Conservation (phyloP, 2,329 filamentous ascomycete species). For the Ophiostoma angusticollis region DNA sequence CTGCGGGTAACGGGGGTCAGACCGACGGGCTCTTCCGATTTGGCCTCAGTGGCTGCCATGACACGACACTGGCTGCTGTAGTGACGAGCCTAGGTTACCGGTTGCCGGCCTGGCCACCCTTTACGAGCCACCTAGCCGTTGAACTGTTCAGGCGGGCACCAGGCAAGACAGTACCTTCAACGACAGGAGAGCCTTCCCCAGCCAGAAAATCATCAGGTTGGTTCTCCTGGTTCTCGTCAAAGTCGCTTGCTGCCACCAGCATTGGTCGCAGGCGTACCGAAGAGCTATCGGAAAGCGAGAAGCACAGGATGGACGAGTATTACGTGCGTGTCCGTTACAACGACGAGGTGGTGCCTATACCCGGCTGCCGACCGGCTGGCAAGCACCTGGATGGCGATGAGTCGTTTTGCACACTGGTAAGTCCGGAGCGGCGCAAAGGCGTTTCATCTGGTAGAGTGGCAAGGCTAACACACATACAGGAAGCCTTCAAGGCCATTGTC, state of each 20-base stretch:
- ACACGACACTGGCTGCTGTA: slow-evolving; percentile 77
- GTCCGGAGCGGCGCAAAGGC: slow-evolving; percentile 16
- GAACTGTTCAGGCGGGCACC: slow-evolving; percentile 61
- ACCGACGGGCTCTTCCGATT: slow-evolving; percentile 50
- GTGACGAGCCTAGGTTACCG: slow-evolving; percentile 70
- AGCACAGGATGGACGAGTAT: slow-evolving; percentile 53
- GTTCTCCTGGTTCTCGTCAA: slow-evolving; percentile 19
- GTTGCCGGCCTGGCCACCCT: slow-evolving; percentile 70
- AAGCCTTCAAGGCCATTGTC: slow-evolving; percentile 83
- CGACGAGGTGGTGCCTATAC: slow-evolving; percentile 66
- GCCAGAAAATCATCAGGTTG: slow-evolving; percentile 17
- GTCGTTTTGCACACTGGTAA: slow-evolving; percentile 77
- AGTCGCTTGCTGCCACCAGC: slow-evolving; percentile 19
- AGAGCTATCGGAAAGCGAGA: slow-evolving; percentile 44
- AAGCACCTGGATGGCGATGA: slow-evolving; percentile 81
- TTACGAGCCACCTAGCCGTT: slow-evolving; percentile 81
- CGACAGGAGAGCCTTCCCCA: no score
- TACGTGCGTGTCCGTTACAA: slow-evolving; percentile 90
- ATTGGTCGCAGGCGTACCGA: slow-evolving; percentile 49
- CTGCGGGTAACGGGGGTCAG: neutral
- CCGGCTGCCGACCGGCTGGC: slow-evolving; percentile 61
- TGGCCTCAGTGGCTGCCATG: slow-evolving; percentile 75
- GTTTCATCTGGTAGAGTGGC: neutral
- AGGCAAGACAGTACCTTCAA: slow-evolving; percentile 9
- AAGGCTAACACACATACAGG: slow-evolving; percentile 28